Conservation (phyloP, 2,329 filamentous ascomycete genomes). For the Fusarium falciforme region DNA sequence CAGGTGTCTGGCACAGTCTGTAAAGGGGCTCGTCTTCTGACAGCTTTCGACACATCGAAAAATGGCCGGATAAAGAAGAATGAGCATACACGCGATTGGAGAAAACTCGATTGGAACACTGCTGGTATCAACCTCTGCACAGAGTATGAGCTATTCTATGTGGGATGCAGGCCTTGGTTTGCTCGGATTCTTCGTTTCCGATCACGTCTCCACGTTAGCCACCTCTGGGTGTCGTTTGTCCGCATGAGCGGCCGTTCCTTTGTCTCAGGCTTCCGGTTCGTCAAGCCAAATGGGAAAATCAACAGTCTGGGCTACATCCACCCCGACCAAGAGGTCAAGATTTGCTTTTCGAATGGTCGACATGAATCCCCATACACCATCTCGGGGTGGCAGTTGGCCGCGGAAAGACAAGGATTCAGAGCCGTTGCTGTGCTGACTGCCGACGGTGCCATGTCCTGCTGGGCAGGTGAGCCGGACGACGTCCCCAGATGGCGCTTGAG, state of each 20-base stretch:
- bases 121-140: background rate
- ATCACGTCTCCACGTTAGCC: background rate
- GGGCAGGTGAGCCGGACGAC: conserved; percentile 6
- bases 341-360: background rate
- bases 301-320: conserved; percentile 20
- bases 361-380: background rate
- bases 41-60: background rate
- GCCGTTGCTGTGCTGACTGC: conserved; percentile 4
- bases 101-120: background rate
- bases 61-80: background rate
- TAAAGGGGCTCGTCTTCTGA: background rate
- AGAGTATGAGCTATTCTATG: background rate
- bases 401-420: conserved; percentile 6
- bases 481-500: conserved; percentile 7
- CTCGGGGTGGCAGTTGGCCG: conserved; percentile 12
- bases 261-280: conserved; percentile 17
- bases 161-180: conserved; percentile 1
- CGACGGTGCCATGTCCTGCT: conserved; percentile 1
- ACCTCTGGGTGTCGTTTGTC: conserved; percentile 19
- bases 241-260: background rate
- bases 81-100: background rate
- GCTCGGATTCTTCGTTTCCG: background rate
- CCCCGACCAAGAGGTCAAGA: background rate
- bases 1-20: background rate
- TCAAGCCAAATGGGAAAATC: background rate